A percentile compares a stretch with the other conserved stretches of the same genome.
phyloP scores from a whole-genome alignment of 2,329 filamentous ascomycete species.

The Fusarium dlaminii region DNA sequence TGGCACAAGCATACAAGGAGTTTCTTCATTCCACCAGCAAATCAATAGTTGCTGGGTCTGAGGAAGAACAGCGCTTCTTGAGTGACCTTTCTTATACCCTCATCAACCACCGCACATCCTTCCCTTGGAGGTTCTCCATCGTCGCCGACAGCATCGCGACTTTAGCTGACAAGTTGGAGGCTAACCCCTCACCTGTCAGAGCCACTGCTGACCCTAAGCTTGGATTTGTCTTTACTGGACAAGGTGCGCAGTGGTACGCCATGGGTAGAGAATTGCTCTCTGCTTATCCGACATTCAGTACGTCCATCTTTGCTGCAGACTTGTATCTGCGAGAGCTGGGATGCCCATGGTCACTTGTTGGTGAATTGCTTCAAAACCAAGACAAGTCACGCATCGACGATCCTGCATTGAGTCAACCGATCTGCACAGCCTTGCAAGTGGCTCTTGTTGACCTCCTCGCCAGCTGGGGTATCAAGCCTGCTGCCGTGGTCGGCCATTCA shows the following conservation, averaged over 20 bases:
- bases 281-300: background rate
- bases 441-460: slow-evolving; percentile 52
- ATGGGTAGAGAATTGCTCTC: slow-evolving; percentile 19
- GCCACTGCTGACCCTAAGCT: background rate
- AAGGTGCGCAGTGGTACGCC: slow-evolving; percentile 19
- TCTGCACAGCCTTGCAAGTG: slow-evolving; percentile 65
- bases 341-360: background rate
- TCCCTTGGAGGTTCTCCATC: background rate
- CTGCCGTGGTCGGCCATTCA: slow-evolving; percentile 51
- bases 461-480: slow-evolving; percentile 42
- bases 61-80: background rate
- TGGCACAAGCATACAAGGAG: background rate
- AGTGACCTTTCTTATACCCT: slow-evolving; percentile 4
- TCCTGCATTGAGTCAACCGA: slow-evolving; percentile 58
- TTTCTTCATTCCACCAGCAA: background rate
- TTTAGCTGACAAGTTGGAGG: background rate
- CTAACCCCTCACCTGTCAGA: background rate
- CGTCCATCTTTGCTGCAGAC: background rate
- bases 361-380: background rate
- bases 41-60: background rate
- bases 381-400: slow-evolving; percentile 30
- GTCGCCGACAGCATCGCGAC: background rate
- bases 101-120: background rate
- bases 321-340: background rate
- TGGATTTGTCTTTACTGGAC: slow-evolving; percentile 26